Conservation (phyloP, 257 asterid genomes). For the Jaltomata sinuosa region DNA sequence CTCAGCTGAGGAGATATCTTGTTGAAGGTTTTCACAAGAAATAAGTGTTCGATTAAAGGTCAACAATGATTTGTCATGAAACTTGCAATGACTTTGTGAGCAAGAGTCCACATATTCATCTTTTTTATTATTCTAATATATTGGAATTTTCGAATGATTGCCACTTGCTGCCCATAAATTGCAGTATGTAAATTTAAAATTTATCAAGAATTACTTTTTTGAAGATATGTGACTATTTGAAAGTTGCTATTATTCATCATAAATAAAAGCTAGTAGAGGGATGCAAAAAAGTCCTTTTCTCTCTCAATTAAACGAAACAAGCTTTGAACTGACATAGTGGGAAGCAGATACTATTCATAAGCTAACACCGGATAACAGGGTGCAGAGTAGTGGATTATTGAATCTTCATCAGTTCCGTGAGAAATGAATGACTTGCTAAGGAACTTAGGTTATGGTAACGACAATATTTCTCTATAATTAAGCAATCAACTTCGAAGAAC, state of each 20-base stretch:
- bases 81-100: background rate
- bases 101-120: background rate
- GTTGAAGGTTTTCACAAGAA: background rate
- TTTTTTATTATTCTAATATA: no score
- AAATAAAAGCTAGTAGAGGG: background rate
- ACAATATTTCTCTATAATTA: no score
- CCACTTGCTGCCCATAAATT: background rate
- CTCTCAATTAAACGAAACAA: no score
- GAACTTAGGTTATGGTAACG: no score
- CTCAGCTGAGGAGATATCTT: background rate
- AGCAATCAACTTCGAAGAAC: no score
- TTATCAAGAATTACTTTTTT: background rate
- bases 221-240: background rate
- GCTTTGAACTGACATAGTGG: no score
- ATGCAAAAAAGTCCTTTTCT: no score
- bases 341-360: no score
- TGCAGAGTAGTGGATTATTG: background rate
- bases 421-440: no score
- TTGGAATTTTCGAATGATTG: background rate
- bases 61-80: background rate
- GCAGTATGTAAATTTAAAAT: background rate
- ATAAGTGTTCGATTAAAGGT: background rate
- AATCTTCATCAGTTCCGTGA: no score
- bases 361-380: no score
- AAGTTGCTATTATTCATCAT: background rate